Evolutionary conservation across 192 early-diverging fungal genomes (phyloP).

Genomic region (Lobulomyces angularis): DNA sequence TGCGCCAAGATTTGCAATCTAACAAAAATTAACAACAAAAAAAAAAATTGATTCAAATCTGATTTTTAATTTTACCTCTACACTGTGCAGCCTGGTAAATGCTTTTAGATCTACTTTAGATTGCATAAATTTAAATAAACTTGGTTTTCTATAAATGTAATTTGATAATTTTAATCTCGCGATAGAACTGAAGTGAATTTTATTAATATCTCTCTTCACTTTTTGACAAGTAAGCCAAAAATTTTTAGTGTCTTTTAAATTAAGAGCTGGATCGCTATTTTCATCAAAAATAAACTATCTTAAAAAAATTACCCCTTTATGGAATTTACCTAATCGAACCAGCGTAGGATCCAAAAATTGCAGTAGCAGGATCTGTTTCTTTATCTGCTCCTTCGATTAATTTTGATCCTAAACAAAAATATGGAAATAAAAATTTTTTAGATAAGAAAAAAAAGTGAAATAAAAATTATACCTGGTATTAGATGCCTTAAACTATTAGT

Average conservation of each 20-base stretch:
- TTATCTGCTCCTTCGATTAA: slow-evolving; percentile 28
- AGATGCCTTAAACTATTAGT: slow-evolving; percentile 26
- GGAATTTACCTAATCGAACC: slow-evolving; percentile 20
- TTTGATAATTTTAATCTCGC: slow-evolving; percentile 28
- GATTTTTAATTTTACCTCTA: too few relatives aligned
- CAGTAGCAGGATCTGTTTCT: slow-evolving; percentile 20
- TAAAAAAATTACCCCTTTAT: too few relatives aligned
- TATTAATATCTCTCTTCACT: slow-evolving; percentile 16
- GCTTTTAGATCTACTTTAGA: slow-evolving; percentile 16
- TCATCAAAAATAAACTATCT: too few relatives aligned
- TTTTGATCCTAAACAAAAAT: too few relatives aligned
- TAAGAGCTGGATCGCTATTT: too few relatives aligned
- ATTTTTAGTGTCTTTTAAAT: slow-evolving; percentile 9
- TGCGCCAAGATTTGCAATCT: slow-evolving; percentile 37
- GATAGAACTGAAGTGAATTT: slow-evolving; percentile 11
- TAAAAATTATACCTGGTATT: too few relatives aligned
- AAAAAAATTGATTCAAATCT: too few relatives aligned
- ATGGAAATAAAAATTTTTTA: too few relatives aligned
- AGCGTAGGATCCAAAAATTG: slow-evolving; percentile 32
- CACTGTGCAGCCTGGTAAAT: slow-evolving; percentile 17
- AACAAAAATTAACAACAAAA: too few relatives aligned
- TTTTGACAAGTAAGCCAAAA: slow-evolving; percentile 24
- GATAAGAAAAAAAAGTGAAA: too few relatives aligned
- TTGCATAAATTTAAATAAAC: slow-evolving; percentile 22
- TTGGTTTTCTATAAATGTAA: slow-evolving; percentile 26